Conservation (phyloP, 2,329 filamentous ascomycete species). For the Coniochaeta sp. region DNA sequence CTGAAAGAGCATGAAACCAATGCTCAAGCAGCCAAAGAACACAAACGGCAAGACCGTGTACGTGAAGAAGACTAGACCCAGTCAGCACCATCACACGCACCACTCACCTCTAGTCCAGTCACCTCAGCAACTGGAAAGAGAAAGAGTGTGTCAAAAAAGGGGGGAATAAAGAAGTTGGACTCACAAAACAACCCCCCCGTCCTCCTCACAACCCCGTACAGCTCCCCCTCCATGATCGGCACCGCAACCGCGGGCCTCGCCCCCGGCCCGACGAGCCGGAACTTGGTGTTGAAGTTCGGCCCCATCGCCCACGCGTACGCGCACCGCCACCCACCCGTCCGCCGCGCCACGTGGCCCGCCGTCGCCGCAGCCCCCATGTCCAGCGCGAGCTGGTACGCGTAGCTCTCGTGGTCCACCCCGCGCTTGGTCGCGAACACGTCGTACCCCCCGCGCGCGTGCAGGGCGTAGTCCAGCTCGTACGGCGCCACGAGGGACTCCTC, state of each 20-base stretch:
- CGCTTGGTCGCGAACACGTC: slow-evolving; percentile 26
- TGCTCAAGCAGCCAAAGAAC: neutral
- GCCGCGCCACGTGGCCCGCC: slow-evolving; percentile 23
- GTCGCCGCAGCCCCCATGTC: slow-evolving; percentile 37
- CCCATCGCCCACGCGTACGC: slow-evolving; percentile 39
- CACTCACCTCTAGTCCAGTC: neutral
- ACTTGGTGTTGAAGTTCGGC: slow-evolving; percentile 42
- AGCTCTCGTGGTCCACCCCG: slow-evolving; percentile 41
- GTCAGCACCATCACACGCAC: neutral
- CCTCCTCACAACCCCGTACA: slow-evolving; percentile 29
- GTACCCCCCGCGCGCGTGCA: slow-evolving; percentile 25
- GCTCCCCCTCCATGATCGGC: slow-evolving; percentile 31
- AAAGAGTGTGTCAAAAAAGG: neutral
- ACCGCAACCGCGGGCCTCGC: slow-evolving; percentile 25
- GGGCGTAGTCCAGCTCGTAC: slow-evolving; percentile 32
- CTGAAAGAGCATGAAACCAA: neutral
- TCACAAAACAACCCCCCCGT: slow-evolving; percentile 29
- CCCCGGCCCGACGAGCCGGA: slow-evolving; percentile 38
- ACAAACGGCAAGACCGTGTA: neutral
- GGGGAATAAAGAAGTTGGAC: no score
- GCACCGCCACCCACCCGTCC: slow-evolving; percentile 24
- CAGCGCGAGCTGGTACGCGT: slow-evolving; percentile 40
- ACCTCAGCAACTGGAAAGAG: neutral
- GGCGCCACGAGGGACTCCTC: slow-evolving; percentile 17
- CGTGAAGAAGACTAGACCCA: neutral